Evolutionary conservation across 1,284 basidiomycete species (phyloP).

Genomic region (Tetrapyrgos nigripes): DNA sequence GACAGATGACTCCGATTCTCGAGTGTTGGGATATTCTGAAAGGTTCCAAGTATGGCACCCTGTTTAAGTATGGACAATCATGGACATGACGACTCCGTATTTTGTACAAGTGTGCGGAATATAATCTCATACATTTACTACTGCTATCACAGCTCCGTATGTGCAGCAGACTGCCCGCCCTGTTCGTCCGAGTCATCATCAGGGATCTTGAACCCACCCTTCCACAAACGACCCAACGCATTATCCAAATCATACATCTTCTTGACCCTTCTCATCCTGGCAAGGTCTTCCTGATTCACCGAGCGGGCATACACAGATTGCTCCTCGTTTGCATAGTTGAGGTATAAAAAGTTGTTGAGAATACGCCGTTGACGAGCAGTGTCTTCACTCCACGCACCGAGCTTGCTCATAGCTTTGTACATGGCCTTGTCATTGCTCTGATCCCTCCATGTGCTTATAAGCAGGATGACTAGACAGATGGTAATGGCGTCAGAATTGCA

Average conservation of each 20-base stretch:
- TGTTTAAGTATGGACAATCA: too few species aligned
- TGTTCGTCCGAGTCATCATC: background rate
- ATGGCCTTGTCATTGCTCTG: background rate
- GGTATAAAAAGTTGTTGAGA: constrained; percentile 10
- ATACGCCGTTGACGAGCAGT: background rate
- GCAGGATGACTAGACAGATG: too few species aligned
- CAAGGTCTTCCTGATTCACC: background rate
- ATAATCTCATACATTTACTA: too few species aligned
- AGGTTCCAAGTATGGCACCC: too few species aligned
- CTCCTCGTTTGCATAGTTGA: constrained; percentile 12
- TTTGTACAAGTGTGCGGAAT: too few species aligned
- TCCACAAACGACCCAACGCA: constrained; percentile 7
- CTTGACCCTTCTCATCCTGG: constrained; percentile 3
- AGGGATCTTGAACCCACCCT: constrained; percentile 15
- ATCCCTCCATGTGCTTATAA: background rate
- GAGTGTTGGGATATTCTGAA: too few species aligned
- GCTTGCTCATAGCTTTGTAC: background rate
- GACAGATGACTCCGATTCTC: too few species aligned
- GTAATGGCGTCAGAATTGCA: too few species aligned
- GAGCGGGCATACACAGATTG: constrained; percentile 4
- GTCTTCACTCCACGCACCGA: constrained; percentile 1
- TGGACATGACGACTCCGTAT: too few species aligned
- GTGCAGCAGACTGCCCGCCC: too few species aligned
- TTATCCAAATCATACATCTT: constrained; percentile 7
- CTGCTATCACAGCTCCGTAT: too few species aligned